A percentile compares a stretch with the other conserved stretches of the same genome.
Evolutionary conservation across 768 basidiomycete genomes (phyloP).

Genomic region (Paxillus ammoniavirescens): DNA sequence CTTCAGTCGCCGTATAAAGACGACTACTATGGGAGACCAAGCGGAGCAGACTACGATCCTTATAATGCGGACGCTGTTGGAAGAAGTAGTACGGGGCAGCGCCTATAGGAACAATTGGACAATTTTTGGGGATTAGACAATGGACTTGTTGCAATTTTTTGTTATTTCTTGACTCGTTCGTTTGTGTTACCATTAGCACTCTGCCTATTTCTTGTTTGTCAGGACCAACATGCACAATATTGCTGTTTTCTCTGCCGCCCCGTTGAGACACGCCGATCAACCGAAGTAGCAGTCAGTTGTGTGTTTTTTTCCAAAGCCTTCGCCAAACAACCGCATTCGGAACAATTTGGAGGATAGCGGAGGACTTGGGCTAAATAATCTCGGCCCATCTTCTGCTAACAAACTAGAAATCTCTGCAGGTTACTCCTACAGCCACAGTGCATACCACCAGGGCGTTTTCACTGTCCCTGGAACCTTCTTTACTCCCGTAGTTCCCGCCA

Average conservation of each 20-base stretch:
- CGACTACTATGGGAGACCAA: constrained; percentile 14
- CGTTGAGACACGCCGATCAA: too few relatives aligned
- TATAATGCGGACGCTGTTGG: constrained; percentile 23
- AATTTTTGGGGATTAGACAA: background rate
- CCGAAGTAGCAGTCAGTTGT: background rate
- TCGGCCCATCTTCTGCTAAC: background rate
- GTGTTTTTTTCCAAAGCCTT: constrained; percentile 15
- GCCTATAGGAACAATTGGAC: constrained; percentile 16
- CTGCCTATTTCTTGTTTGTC: background rate
- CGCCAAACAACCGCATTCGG: constrained; percentile 10
- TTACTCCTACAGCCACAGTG: too few relatives aligned
- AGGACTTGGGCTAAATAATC: background rate
- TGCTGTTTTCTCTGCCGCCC: background rate
- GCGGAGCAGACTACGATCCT: constrained; percentile 22
- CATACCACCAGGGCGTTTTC: too few relatives aligned
- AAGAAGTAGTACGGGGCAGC: constrained; percentile 25
- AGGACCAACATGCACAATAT: background rate
- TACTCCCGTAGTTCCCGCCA: constrained; percentile 20
- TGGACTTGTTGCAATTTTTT: background rate
- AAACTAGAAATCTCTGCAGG: too few relatives aligned
- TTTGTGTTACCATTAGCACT: background rate
- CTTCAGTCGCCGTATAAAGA: constrained; percentile 42
- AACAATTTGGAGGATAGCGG: too few relatives aligned
- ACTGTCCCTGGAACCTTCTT: background rate
- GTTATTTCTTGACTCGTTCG: background rate